Evolutionary conservation across 2,329 filamentous ascomycete species (phyloP).

Genomic region (Diaporthe sp.): DNA sequence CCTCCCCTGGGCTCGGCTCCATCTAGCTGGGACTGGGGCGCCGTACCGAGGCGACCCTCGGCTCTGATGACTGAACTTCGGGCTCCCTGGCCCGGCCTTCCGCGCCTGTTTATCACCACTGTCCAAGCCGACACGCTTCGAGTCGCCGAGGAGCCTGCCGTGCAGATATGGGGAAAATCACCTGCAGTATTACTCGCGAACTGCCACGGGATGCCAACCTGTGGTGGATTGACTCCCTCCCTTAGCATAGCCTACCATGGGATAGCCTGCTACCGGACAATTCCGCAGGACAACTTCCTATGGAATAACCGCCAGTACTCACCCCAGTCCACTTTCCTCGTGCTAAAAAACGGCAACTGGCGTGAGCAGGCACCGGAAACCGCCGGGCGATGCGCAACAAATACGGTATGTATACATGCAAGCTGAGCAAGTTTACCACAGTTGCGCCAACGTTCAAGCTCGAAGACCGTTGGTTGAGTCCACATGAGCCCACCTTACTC

Average conservation of each 20-base stretch:
- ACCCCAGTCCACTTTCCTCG: neutral
- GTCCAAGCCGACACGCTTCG: too few species aligned
- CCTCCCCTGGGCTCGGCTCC: conserved; percentile 13
- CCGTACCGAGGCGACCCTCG: conserved; percentile 20
- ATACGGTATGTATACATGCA: neutral
- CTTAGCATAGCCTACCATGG: too few species aligned
- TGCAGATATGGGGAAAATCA: too few species aligned
- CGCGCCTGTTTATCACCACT: neutral
- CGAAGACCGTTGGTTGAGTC: too few species aligned
- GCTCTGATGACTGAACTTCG: neutral
- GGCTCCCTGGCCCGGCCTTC: neutral
- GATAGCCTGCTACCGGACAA: too few species aligned
- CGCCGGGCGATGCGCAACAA: neutral
- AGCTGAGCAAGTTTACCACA: neutral
- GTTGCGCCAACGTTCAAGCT: neutral
- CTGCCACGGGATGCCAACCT: too few species aligned
- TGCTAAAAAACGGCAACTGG: neutral
- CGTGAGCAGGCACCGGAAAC: neutral
- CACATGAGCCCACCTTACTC: neutral
- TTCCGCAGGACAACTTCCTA: too few species aligned
- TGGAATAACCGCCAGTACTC: neutral
- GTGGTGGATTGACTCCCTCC: too few species aligned
- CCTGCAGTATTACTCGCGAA: too few species aligned
- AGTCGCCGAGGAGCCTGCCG: too few species aligned
- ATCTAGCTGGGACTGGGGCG: neutral